These are phyloP conservation scores for Cyberlindnera suaveolens DNA, from an alignment of 805 yeast species.

Conservation along the genomic window DNA sequence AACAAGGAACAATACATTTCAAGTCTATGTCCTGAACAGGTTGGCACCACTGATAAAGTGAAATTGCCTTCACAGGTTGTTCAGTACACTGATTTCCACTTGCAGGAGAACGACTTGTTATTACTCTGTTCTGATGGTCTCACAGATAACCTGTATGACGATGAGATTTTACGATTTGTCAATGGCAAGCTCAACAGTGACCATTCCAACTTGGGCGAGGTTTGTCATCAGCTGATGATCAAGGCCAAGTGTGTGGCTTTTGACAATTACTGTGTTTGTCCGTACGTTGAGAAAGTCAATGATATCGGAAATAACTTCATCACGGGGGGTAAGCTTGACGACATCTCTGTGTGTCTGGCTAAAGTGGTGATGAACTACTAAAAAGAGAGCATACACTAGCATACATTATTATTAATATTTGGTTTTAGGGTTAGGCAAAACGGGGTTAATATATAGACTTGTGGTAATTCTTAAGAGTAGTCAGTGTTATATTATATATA, in stretches of 20 bases:
- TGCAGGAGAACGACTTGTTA: constrained; percentile 37
- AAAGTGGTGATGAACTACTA: constrained; percentile 27
- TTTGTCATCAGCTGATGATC: constrained; percentile 34
- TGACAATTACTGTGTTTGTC: constrained; percentile 47
- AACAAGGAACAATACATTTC: constrained; percentile 43
- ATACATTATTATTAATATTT: too few species aligned
- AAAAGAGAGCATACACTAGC: background rate
- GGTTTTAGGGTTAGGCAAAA: too few species aligned
- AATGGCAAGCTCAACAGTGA: constrained; percentile 27
- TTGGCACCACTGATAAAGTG: constrained; percentile 42
- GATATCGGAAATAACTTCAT: constrained; percentile 29
- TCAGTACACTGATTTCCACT: constrained; percentile 35
- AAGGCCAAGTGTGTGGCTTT: constrained; percentile 44
- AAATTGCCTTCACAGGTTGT: constrained; percentile 42
- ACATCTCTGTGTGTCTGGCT: constrained; percentile 46
- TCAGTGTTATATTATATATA: too few species aligned
- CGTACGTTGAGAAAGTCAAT: constrained; percentile 46
- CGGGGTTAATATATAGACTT: background rate
- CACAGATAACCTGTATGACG: constrained; percentile 44
- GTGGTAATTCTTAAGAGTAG: background rate
- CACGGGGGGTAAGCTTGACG: constrained; percentile 50
- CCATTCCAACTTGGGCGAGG: constrained; percentile 29
- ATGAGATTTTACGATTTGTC: constrained; percentile 37
- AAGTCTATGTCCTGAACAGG: constrained; percentile 45
- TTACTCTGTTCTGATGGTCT: constrained; percentile 49